phyloP scores from a whole-genome alignment of 352 stramenopile species.

The Saprolegnia diclina region DNA sequence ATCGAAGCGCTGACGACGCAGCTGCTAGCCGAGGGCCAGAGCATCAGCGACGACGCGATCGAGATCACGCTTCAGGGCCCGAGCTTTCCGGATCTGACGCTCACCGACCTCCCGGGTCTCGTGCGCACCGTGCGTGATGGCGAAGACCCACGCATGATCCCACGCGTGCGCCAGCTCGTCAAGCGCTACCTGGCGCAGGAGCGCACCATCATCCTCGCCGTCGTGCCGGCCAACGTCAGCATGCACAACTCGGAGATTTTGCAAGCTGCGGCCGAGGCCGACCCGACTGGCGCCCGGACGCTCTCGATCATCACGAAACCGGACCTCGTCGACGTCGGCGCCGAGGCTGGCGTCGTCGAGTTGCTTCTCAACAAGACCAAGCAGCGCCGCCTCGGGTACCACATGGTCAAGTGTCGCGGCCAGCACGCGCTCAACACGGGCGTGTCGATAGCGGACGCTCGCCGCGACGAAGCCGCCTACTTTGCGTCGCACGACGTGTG shows the following conservation, averaged over 20 bases:
- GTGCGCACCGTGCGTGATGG: constrained; percentile 58
- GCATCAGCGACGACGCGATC: constrained; percentile 73
- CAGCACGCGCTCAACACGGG: constrained; percentile 58
- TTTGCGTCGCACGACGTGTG: constrained; percentile 45
- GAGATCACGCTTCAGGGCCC: constrained; percentile 59
- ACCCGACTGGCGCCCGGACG: constrained; percentile 61
- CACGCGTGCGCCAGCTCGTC: constrained; percentile 60
- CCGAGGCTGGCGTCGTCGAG: constrained; percentile 57
- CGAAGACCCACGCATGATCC: constrained; percentile 62
- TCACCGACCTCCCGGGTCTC: constrained; percentile 76
- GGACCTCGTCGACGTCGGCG: constrained; percentile 80
- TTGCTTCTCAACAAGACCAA: constrained; percentile 75
- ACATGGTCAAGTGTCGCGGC: constrained; percentile 81
- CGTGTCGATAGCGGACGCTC: constrained; percentile 49
- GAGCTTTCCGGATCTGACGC: constrained; percentile 64
- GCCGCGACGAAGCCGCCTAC: constrained; percentile 51
- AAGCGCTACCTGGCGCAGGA: constrained; percentile 64
- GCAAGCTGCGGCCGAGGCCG: constrained; percentile 53
- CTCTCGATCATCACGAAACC: constrained; percentile 86
- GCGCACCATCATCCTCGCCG: constrained; percentile 75
- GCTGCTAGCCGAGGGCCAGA: constrained; percentile 62
- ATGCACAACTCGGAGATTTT: constrained; percentile 84
- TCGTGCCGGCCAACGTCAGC: constrained; percentile 78
- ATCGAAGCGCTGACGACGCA: constrained; percentile 49
- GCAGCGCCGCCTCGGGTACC: constrained; percentile 58